Conservation (phyloP, 2,329 filamentous ascomycete species). For the Knufia fluminis region DNA sequence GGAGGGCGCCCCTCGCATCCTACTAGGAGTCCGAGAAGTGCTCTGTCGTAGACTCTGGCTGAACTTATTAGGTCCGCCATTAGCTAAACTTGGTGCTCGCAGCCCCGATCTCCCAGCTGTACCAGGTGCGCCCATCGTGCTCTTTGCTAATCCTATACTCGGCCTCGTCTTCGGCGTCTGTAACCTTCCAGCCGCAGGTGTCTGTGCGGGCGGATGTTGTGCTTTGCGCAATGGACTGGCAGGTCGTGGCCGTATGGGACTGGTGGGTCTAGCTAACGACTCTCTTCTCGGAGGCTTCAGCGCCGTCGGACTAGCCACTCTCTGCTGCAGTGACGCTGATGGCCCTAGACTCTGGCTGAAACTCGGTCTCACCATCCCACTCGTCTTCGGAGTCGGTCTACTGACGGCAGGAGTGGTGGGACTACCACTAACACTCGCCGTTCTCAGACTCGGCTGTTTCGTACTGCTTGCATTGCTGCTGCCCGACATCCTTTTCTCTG, state of each 20-base stretch:
- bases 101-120: conserved; percentile 56
- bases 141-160: conserved; percentile 26
- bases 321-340: conserved; percentile 41
- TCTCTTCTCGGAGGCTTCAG: conserved; percentile 50
- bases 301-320: conserved; percentile 56
- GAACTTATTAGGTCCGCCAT: conserved; percentile 48
- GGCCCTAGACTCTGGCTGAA: conserved; percentile 85
- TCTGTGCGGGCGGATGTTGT: conserved; percentile 45
- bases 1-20: neutral
- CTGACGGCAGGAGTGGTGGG: conserved; percentile 48
- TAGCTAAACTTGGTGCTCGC: conserved; percentile 39
- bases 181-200: conserved; percentile 13
- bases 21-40: conserved; percentile 11
- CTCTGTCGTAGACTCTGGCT: conserved; percentile 25
- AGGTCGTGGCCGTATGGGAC: conserved; percentile 73
- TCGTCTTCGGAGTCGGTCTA: conserved; percentile 46
- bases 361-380: conserved; percentile 59
- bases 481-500: conserved; percentile 47
- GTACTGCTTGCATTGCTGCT: conserved; percentile 47
- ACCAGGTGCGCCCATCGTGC: conserved; percentile 50
- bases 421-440: conserved; percentile 28
- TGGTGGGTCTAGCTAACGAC: conserved; percentile 23
- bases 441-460: conserved; percentile 13
- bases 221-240: conserved; percentile 72
- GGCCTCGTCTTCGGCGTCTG: conserved; percentile 20